These are phyloP conservation scores for Geotrichum cucujoidarum DNA, from an alignment of 1,139 yeast species.

Conservation along the genomic window DNA sequence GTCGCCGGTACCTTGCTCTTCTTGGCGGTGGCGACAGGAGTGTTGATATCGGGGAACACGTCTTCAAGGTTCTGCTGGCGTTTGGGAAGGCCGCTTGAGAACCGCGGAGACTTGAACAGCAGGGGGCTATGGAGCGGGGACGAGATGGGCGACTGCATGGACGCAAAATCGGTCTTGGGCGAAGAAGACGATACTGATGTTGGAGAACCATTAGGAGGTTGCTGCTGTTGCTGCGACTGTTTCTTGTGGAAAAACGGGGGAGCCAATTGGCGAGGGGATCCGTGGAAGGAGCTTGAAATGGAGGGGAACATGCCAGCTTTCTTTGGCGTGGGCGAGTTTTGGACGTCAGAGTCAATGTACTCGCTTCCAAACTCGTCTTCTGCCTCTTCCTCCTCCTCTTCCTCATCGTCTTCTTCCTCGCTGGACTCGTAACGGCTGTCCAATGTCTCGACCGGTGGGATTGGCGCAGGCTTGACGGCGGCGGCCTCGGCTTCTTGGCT, in stretches of 20 bases:
- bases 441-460: neutral
- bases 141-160: slow-evolving; percentile 3
- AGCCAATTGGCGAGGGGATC: neutral
- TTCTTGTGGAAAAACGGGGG: neutral
- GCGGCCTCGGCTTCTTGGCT: neutral
- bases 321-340: neutral
- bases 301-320: neutral
- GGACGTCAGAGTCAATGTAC: no score
- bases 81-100: neutral
- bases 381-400: neutral
- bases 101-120: neutral
- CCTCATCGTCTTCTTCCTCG: slow-evolving; percentile 14
- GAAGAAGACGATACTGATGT: slow-evolving; percentile 7
- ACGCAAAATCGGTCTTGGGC: slow-evolving; percentile 1
- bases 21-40: neutral
- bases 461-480: neutral
- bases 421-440: slow-evolving; percentile 10
- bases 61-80: slow-evolving; percentile 5
- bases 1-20: no score
- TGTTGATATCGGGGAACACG: slow-evolving; percentile 12
- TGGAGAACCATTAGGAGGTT: neutral
- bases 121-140: neutral
- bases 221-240: no score
- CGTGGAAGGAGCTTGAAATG: neutral
- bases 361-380: slow-evolving; percentile 1